Conservation (phyloP, 495 filamentous ascomycete species). For the Talaromyces proteolyticus region DNA sequence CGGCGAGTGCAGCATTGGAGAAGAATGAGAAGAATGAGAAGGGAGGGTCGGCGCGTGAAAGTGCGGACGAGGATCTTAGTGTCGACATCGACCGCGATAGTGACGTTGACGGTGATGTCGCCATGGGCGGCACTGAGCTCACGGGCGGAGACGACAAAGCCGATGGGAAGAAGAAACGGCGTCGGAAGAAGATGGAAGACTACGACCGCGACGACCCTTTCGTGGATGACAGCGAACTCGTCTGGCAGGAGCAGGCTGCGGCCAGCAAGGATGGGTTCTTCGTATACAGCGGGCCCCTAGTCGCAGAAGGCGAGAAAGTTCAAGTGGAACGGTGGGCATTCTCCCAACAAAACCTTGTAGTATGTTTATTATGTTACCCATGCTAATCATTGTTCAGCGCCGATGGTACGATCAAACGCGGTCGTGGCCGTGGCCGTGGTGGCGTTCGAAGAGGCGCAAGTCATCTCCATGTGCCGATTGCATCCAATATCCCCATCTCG, state of each 20-base stretch:
- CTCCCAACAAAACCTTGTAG: too few relatives aligned
- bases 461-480: constrained; percentile 31
- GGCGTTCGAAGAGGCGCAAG: constrained; percentile 32
- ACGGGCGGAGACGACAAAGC: constrained; percentile 37
- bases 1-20: constrained; percentile 76
- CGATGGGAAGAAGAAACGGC: constrained; percentile 50
- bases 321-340: constrained; percentile 61
- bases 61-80: constrained; percentile 49
- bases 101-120: constrained; percentile 68
- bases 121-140: constrained; percentile 57
- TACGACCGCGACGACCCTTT: constrained; percentile 97
- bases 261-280: constrained; percentile 91
- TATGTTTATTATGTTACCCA: neutral
- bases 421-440: constrained; percentile 61
- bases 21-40: constrained; percentile 55
- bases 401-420: constrained; percentile 72
- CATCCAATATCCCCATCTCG: constrained; percentile 34
- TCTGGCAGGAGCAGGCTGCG: constrained; percentile 93
- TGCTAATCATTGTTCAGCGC: constrained; percentile 39
- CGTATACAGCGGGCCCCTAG: constrained; percentile 77
- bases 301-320: constrained; percentile 86
- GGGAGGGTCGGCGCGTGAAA: constrained; percentile 60
- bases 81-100: constrained; percentile 39
- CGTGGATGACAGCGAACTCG: constrained; percentile 91
- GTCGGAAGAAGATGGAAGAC: constrained; percentile 87